A percentile compares a stretch with the other conserved stretches of the same genome.
Conservation (phyloP, 306 rosid genomes). For the Trichosanthes truncata region DNA sequence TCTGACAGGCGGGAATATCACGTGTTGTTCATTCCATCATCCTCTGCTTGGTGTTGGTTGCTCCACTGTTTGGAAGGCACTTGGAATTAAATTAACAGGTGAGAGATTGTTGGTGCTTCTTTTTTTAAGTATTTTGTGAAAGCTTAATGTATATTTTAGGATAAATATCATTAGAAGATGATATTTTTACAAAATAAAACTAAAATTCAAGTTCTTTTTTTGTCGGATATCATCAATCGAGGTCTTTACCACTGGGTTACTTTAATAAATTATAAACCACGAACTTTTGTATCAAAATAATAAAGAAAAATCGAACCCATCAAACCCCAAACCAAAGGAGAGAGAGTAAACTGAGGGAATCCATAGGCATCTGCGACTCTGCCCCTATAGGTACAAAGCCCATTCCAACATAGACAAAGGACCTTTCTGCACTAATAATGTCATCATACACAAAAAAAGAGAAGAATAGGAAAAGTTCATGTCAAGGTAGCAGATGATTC, state of each 20-base stretch:
- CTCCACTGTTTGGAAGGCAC: neutral
- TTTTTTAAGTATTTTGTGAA: neutral
- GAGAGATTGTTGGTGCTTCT: neutral
- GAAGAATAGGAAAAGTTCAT: neutral
- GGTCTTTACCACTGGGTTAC: neutral
- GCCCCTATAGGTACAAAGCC: neutral
- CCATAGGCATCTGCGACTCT: conserved; percentile 2
- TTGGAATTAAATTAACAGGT: neutral
- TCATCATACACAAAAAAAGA: conserved; percentile 6
- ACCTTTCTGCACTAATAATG: conserved; percentile 13
- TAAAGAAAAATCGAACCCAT: neutral
- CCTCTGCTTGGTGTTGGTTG: neutral
- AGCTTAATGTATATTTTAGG: neutral
- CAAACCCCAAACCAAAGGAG: neutral
- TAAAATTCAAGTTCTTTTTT: neutral
- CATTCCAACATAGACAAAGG: conserved; percentile 8
- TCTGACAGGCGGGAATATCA: conserved; percentile 1
- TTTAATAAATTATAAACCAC: neutral
- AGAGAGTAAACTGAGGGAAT: neutral
- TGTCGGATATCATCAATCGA: neutral
- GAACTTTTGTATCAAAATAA: neutral
- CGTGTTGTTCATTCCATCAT: neutral
- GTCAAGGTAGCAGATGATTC: conserved; percentile 3
- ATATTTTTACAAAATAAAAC: neutral
- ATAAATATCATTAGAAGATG: neutral